phyloP scores from a whole-genome alignment of 257 asterid genomes.

The Gentiana dahurica region DNA sequence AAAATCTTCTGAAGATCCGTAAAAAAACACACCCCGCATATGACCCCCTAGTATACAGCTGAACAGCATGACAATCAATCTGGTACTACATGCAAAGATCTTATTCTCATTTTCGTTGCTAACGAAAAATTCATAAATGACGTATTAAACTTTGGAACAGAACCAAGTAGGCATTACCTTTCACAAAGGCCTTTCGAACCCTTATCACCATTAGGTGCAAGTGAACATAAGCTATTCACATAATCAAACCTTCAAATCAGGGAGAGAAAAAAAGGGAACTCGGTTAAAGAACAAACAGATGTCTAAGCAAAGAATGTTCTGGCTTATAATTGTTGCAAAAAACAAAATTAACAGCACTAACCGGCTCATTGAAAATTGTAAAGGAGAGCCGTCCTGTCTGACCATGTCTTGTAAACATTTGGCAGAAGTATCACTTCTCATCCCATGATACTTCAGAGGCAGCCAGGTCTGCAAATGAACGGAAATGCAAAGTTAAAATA shows the following conservation, averaged over 20 bases:
- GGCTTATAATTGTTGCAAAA: background rate
- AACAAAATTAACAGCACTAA: constrained; percentile 8
- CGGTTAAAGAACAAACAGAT: background rate
- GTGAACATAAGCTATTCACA: constrained; percentile 58
- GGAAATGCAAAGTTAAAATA: constrained; percentile 3
- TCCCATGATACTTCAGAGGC: constrained; percentile 54
- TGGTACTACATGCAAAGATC: background rate
- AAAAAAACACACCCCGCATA: background rate
- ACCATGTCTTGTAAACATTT: constrained; percentile 40
- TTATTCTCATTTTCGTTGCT: too few species aligned
- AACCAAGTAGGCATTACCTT: constrained; percentile 33
- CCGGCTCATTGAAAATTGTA: constrained; percentile 68
- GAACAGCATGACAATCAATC: background rate
- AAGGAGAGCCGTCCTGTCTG: constrained; percentile 31
- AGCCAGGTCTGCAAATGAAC: constrained; percentile 52
- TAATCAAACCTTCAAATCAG: constrained; percentile 53
- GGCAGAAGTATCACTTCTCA: constrained; percentile 44
- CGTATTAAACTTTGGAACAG: background rate
- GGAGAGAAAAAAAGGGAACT: background rate
- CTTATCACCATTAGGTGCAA: constrained; percentile 26
- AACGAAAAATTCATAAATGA: constrained; percentile 2
- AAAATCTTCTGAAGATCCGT: too few species aligned
- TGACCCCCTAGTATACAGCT: too few species aligned
- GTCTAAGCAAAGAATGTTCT: background rate
- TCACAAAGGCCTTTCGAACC: constrained; percentile 33